Base-by-base conservation (phyloP, 1,284 basidiomycete genomes). In the Trichosporon sp. region DNA sequence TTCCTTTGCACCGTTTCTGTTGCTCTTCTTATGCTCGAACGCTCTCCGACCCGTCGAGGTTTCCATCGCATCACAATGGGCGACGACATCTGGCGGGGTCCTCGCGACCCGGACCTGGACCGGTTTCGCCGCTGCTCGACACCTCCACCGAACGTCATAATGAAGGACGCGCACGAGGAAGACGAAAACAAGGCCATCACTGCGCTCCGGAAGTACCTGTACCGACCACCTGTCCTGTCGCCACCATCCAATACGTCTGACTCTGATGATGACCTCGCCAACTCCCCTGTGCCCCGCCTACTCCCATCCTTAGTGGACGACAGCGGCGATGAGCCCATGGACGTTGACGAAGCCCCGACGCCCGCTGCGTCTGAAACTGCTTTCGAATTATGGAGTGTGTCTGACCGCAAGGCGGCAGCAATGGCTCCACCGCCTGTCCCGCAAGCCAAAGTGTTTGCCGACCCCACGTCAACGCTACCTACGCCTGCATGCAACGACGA, bases 161-260 rank as follows among this genome's bases (percentile, higher is more conserved):
- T 60, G 56, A 60, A 60, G 18, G 29, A 60, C n/a, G n/a, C n/a
- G n/a, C n/a, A n/a, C 56, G 56, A 60, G 27, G 56, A 60, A 60
- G 56, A n/a, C 27, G 29, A 31, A 60, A 32, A 60, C 18, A 60
- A 60, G 15, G 23, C 56, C 27, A n/a, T 60, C 27, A 32, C 27
- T 7, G 27, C 29, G n/a, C 56, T 60, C 27, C 56, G 56, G 18
- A 13, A 31, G 56, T 60, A 60, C 56, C 5, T 60, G 27, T 60
- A 60, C 56, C 29, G 56, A 18, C 56, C 56, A 5, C 56, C 27
- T 0, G 29, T n/a, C 29, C 18, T 2, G 29, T 18, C 56, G 29
- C 56, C 56, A 18, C 18, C 56, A 8, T 21, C 29, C 15, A 31
- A 6, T 3, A 6, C 23, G 7, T 60, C 56, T 11, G 27, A 60